A percentile compares a stretch with the other conserved stretches of the same genome.
phyloP scores from a whole-genome alignment of 129 eudicot genomes.

The Flaveria sonorensis region DNA sequence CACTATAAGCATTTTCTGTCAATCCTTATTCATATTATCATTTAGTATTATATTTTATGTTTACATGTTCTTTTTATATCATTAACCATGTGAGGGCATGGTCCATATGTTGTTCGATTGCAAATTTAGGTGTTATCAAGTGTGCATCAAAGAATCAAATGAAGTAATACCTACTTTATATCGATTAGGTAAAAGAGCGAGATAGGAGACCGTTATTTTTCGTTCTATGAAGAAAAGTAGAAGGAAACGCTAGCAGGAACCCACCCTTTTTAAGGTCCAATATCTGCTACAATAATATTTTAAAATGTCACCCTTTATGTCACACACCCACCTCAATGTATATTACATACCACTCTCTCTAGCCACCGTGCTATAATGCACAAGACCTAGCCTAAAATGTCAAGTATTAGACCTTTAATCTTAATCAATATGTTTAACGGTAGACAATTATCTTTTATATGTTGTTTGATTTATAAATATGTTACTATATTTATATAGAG shows the following conservation, averaged over 20 bases:
- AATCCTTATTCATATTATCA: not conserved
- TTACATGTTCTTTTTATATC: no score
- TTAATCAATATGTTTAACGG: not conserved
- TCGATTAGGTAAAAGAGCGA: not conserved
- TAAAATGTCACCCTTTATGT: not conserved
- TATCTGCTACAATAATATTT: not conserved
- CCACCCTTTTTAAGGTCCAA: not conserved
- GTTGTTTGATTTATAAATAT: no score
- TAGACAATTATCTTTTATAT: no score
- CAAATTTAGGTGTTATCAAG: no score
- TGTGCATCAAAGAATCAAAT: no score
- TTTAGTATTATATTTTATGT: not conserved
- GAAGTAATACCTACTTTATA: no score
- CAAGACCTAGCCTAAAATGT: not conserved
- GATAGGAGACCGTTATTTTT: no score
- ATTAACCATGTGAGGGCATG: not conserved
- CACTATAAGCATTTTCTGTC: not conserved
- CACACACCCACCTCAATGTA: not conserved
- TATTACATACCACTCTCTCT: not conserved
- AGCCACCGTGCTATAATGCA: not conserved
- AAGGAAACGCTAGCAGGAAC: not conserved
- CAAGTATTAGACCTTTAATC: not conserved
- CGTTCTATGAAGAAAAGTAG: no score
- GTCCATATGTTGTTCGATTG: not conserved
- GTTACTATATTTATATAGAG: no score